phyloP scores from a whole-genome alignment of 176 grass and related monocot genomes.

The Triticum turgidum region DNA sequence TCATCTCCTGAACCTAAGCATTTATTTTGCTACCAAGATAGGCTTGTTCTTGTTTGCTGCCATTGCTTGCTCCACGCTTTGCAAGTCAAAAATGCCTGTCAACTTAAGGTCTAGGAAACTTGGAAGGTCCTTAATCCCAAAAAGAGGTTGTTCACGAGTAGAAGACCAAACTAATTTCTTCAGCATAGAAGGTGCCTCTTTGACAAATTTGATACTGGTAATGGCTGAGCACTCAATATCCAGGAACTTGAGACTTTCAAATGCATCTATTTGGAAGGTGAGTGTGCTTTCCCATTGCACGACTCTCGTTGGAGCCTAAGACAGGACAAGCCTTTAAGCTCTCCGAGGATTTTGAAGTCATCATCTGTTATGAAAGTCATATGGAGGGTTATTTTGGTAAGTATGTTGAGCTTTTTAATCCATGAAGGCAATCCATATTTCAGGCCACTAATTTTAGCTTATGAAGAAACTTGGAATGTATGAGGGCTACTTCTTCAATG shows the following conservation, averaged over 20 bases:
- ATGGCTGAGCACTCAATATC: background rate
- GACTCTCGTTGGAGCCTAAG: background rate
- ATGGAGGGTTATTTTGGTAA: slow-evolving; percentile 17
- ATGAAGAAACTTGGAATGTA: background rate
- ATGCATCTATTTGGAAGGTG: background rate
- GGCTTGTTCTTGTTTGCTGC: background rate
- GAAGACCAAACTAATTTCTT: background rate
- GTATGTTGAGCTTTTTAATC: background rate
- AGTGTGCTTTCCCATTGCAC: background rate
- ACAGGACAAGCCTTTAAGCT: background rate
- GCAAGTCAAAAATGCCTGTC: background rate
- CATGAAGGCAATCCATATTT: background rate
- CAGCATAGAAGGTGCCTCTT: background rate
- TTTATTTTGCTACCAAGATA: too few relatives aligned
- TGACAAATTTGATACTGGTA: background rate
- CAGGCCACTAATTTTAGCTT: background rate
- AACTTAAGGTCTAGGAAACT: background rate
- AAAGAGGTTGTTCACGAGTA: background rate
- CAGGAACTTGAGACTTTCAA: background rate
- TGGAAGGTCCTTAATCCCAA: background rate
- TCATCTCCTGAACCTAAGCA: background rate
- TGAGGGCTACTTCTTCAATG: background rate
- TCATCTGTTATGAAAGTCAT: background rate
- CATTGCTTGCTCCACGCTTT: background rate
- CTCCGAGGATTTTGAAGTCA: background rate